Base-by-base conservation (phyloP, 2,329 filamentous ascomycete species). In the Colletotrichum godetiae region DNA sequence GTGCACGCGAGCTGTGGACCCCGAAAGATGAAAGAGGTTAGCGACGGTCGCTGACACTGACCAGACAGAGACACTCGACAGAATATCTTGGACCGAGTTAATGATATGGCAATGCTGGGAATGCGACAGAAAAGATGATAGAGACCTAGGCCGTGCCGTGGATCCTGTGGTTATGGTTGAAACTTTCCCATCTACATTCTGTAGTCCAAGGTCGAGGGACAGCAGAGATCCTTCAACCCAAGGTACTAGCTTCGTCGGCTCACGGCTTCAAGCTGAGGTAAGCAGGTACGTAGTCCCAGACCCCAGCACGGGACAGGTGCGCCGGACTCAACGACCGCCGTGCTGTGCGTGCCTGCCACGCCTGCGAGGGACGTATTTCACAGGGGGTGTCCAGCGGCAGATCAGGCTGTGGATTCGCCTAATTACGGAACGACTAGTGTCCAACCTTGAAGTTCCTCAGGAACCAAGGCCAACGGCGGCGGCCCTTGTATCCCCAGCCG, bases 341-440 rank as follows among this genome's bases (percentile, higher is more conserved):
- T 42, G 35, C 35, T 42, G 35, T 42, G 35, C 35, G 13, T 42
- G 35, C 35, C 35, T 42, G 37, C 37, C 6, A 42, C 37, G 37
- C 37, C 37, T 42, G 37, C 37, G 24, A 19, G 37, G 52, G 52
- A 53, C 58, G 70, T 53, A 11, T 8, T 49, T 49, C n/a, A 63
- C 70, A 72, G 66, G 69, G 69, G 64, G 29, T 15, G 60, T 24
- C 49, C 13, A 68, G 46, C 68, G 56, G 62, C 63, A 71, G 68
- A 55, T 60, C 49, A 46, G 42, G n/a, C 68, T 60, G 65, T 61
- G 57, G 35, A 31, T 37, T 67, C 58, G 67, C 67, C 71, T 66
- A 73, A 71, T 66, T 71, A 65, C 67, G 60, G 71, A 71, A 61
- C 67, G 60, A 59, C 49, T 37, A 56, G 46, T 35, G 46, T 64